A percentile compares a stretch with the other conserved stretches of the same genome.
These are phyloP conservation scores for Toxicodendron radicans DNA, from an alignment of 345 rosid genomes.

Conservation along the genomic window DNA sequence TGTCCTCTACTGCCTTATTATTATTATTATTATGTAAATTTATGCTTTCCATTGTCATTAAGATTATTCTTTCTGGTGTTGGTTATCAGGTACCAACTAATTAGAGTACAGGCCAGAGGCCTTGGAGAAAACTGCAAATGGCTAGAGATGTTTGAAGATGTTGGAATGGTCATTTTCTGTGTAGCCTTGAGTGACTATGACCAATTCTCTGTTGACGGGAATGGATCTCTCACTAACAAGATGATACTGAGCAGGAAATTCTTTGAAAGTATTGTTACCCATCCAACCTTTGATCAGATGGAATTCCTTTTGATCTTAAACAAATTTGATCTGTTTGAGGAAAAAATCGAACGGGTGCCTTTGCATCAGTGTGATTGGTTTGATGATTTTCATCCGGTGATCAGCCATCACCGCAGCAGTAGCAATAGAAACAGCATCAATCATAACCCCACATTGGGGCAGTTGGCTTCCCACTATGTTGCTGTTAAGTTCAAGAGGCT, in stretches of 20 bases:
- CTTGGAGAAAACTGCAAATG: conserved; percentile 93
- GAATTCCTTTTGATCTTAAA: conserved; percentile 85
- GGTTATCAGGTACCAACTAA: conserved; percentile 79
- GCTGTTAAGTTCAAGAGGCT: conserved; percentile 90
- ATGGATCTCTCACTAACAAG: conserved; percentile 53
- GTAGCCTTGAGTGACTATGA: conserved; percentile 83
- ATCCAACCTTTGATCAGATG: conserved; percentile 83
- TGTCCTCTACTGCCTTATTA: not conserved
- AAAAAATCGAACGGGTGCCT: conserved; percentile 69
- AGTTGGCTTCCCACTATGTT: conserved; percentile 74
- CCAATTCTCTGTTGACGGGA: conserved; percentile 55
- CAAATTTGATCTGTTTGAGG: conserved; percentile 83
- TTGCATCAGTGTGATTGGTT: conserved; percentile 82
- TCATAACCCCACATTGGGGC: conserved; percentile 70
- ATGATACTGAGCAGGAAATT: conserved; percentile 71
- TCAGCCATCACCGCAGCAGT: conserved; percentile 55
- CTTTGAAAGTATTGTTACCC: conserved; percentile 84
- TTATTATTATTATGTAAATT: not conserved
- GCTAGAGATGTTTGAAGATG: conserved; percentile 98
- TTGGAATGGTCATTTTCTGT: conserved; percentile 86
- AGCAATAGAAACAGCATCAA: conserved; percentile 48
- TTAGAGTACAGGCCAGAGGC: conserved; percentile 82
- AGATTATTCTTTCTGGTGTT: not conserved
- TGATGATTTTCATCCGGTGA: conserved; percentile 79
- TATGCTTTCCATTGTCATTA: not conserved